Conservation (phyloP, 129 eudicot species). For the Flaveria brownii region DNA sequence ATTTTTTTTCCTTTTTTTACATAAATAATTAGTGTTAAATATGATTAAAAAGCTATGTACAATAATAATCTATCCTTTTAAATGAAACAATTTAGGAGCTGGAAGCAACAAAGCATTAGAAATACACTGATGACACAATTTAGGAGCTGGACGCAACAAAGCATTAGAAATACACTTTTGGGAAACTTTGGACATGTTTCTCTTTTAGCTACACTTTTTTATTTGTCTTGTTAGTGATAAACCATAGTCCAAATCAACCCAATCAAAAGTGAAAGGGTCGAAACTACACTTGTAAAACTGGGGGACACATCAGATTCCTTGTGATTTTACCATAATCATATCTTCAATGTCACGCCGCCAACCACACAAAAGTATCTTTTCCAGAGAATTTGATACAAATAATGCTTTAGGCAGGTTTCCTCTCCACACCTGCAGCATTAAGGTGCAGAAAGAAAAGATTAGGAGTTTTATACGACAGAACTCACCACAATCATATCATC, state of each 20-base stretch:
- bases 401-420: conserved; percentile 71
- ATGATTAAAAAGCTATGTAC: conserved; percentile 1
- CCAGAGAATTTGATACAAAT: conserved; percentile 58
- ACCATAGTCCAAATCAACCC: not conserved
- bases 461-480: conserved; percentile 55
- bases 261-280: not conserved
- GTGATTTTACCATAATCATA: conserved; percentile 74
- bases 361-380: conserved; percentile 85
- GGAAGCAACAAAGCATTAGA: no score
- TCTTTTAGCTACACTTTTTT: not conserved
- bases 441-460: conserved; percentile 69
- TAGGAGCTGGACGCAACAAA: not conserved
- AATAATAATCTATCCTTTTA: no score
- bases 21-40: not conserved
- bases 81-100: no score
- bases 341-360: conserved; percentile 93
- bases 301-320: conserved; percentile 41
- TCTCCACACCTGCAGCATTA: conserved; percentile 86
- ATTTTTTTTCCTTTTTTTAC: not conserved
- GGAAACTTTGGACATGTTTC: not conserved
- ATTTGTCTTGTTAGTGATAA: not conserved
- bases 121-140: not conserved
- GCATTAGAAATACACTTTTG: not conserved
- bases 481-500: conserved; percentile 99
- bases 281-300: not conserved